phyloP scores from a whole-genome alignment of 805 yeast species.

The Saccharomycopsis sp. region DNA sequence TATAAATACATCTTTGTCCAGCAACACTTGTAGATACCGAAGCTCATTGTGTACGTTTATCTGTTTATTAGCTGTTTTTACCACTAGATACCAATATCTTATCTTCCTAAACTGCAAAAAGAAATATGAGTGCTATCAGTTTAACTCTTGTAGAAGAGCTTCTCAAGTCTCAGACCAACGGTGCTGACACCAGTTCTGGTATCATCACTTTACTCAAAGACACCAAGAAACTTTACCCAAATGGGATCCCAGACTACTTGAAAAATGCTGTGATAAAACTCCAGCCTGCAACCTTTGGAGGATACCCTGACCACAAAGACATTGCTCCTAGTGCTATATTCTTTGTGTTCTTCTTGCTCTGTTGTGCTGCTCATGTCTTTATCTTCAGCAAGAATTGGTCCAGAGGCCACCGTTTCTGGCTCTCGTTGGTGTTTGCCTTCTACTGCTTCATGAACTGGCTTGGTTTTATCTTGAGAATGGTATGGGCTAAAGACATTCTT shows the following conservation, averaged over 20 bases:
- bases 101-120: background rate
- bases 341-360: slow-evolving; percentile 42
- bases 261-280: slow-evolving; percentile 7
- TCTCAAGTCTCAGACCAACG: background rate
- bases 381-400: slow-evolving; percentile 42
- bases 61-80: no score
- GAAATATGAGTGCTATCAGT: background rate
- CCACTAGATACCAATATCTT: background rate
- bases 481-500: slow-evolving; percentile 50
- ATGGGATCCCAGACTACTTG: background rate
- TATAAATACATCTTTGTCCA: background rate
- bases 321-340: slow-evolving; percentile 55
- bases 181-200: background rate
- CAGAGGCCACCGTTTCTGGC: slow-evolving; percentile 55
- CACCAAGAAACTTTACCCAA: slow-evolving; percentile 1
- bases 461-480: slow-evolving; percentile 52
- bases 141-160: background rate
- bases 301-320: slow-evolving; percentile 49
- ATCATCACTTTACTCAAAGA: slow-evolving; percentile 1
- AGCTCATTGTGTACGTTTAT: background rate
- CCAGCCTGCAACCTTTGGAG: slow-evolving; percentile 53
- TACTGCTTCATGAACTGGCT: slow-evolving; percentile 46
- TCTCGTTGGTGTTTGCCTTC: slow-evolving; percentile 45
- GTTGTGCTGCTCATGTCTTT: slow-evolving; percentile 39
- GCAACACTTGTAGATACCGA: background rate